These are phyloP conservation scores for Hypoxylon lenormandii DNA, from an alignment of 495 filamentous ascomycete genomes.

Conservation along the genomic window DNA sequence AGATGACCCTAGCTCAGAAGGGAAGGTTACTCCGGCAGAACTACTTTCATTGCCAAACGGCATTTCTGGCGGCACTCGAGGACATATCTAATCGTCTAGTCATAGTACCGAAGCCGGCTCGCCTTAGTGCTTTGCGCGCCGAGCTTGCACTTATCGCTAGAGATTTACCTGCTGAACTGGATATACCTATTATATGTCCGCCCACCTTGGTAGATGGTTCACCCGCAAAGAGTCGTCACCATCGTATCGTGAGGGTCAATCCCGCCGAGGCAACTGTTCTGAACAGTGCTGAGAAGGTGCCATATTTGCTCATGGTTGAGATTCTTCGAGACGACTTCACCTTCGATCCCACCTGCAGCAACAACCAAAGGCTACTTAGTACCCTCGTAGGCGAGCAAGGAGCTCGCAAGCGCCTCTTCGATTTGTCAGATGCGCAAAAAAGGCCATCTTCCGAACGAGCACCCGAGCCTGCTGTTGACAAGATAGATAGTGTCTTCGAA, in stretches of 20 bases:
- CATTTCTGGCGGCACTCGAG: constrained; percentile 77
- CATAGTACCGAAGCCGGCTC: constrained; percentile 76
- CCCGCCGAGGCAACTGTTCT: constrained; percentile 81
- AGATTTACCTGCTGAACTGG: constrained; percentile 79
- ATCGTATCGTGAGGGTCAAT: constrained; percentile 79
- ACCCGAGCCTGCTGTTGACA: constrained; percentile 53
- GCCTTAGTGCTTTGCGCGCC: constrained; percentile 78
- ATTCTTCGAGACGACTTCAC: constrained; percentile 78
- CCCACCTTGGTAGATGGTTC: constrained; percentile 72
- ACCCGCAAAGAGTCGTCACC: constrained; percentile 73
- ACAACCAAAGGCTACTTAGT: constrained; percentile 71
- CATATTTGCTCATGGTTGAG: constrained; percentile 81
- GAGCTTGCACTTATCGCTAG: constrained; percentile 78
- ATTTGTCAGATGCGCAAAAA: constrained; percentile 67
- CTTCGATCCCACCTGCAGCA: constrained; percentile 74
- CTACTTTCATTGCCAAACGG: constrained; percentile 79
- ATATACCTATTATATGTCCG: constrained; percentile 80
- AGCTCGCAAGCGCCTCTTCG: constrained; percentile 72
- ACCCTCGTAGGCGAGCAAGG: constrained; percentile 72
- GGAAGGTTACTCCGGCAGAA: constrained; percentile 73
- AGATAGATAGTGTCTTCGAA: constrained; percentile 79
- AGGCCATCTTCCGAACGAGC: constrained; percentile 54
- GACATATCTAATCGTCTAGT: constrained; percentile 82
- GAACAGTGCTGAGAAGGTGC: constrained; percentile 82
- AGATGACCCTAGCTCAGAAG: constrained; percentile 68